A percentile compares a stretch with the other conserved stretches of the same genome.
These are phyloP conservation scores for Colletotrichum lupini DNA, from an alignment of 2,329 filamentous ascomycete species.

Conservation along the genomic window DNA sequence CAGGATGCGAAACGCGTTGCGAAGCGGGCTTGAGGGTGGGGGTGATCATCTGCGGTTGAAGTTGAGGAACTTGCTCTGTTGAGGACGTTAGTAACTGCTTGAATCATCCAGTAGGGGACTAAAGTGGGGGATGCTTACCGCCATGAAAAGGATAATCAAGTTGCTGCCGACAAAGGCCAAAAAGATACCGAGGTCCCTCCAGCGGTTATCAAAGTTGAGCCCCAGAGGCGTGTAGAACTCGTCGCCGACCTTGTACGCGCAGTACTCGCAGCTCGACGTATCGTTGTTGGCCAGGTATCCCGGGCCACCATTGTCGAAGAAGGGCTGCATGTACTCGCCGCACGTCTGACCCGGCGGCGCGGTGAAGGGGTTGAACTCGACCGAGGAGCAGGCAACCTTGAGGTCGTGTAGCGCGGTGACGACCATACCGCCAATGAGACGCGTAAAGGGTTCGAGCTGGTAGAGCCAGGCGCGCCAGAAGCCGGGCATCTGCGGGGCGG, in stretches of 20 bases:
- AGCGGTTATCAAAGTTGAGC: conserved; percentile 75
- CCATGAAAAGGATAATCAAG: conserved; percentile 68
- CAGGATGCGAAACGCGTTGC: neutral
- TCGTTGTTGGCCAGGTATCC: conserved; percentile 78
- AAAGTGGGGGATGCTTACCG: conserved; percentile 53
- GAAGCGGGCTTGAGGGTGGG: neutral
- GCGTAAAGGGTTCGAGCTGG: conserved; percentile 84
- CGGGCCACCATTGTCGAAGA: conserved; percentile 74
- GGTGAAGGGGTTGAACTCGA: conserved; percentile 75
- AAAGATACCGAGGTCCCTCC: conserved; percentile 87
- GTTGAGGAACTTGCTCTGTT: conserved; percentile 62
- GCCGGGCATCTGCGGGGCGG: conserved; percentile 78
- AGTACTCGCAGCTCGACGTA: conserved; percentile 80
- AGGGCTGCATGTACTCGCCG: conserved; percentile 79
- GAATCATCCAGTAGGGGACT: neutral
- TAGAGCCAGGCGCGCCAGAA: conserved; percentile 88
- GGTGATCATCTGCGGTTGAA: conserved; percentile 59
- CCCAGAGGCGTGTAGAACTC: conserved; percentile 79
- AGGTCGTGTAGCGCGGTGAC: conserved; percentile 79
- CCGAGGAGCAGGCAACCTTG: conserved; percentile 67
- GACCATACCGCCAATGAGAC: conserved; percentile 83
- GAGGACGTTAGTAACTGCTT: neutral
- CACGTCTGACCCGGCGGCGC: conserved; percentile 75
- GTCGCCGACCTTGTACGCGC: conserved; percentile 82
- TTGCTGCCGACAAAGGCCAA: conserved; percentile 82